A percentile compares a stretch with the other conserved stretches of the same genome.
phyloP scores from a whole-genome alignment of 2,329 filamentous ascomycete species.

The Fusarium sp. region DNA sequence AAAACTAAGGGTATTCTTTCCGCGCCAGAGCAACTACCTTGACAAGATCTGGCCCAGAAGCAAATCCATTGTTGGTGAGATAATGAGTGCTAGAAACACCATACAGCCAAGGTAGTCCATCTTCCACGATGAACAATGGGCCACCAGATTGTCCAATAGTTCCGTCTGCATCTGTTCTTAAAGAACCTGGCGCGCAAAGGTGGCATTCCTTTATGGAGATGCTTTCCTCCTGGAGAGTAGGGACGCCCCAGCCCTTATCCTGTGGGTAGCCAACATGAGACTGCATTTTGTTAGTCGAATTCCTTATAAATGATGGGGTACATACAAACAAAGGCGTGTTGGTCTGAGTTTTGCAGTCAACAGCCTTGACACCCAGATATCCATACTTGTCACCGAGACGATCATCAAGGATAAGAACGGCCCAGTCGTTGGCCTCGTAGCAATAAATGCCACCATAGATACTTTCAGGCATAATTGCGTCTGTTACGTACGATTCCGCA shows the following conservation, averaged over 20 bases:
- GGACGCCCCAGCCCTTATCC: neutral
- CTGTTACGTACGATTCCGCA: neutral
- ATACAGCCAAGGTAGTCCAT: slow-evolving; percentile 10
- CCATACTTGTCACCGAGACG: slow-evolving; percentile 11
- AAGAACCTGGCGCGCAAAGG: neutral
- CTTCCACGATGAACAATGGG: slow-evolving; percentile 7
- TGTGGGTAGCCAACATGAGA: slow-evolving; percentile 15
- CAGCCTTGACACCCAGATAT: slow-evolving; percentile 8
- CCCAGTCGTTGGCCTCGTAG: slow-evolving; percentile 14
- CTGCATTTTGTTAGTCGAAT: neutral
- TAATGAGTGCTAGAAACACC: neutral
- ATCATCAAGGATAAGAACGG: slow-evolving; percentile 17
- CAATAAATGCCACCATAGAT: neutral
- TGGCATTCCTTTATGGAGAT: neutral
- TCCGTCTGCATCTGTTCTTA: slow-evolving; percentile 13
- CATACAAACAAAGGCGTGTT: slow-evolving; percentile 14
- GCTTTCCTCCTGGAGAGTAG: slow-evolving; percentile 3
- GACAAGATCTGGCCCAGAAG: slow-evolving; percentile 4
- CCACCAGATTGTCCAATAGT: slow-evolving; percentile 18
- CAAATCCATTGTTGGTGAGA: neutral
- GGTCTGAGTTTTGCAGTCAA: neutral
- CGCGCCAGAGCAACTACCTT: slow-evolving; percentile 6
- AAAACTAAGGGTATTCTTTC: slow-evolving; percentile 2
- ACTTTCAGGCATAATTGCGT: neutral
- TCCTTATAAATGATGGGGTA: fast-evolving